These are phyloP conservation scores for Citrus maxima DNA, from an alignment of 345 rosid genomes.

Conservation along the genomic window DNA sequence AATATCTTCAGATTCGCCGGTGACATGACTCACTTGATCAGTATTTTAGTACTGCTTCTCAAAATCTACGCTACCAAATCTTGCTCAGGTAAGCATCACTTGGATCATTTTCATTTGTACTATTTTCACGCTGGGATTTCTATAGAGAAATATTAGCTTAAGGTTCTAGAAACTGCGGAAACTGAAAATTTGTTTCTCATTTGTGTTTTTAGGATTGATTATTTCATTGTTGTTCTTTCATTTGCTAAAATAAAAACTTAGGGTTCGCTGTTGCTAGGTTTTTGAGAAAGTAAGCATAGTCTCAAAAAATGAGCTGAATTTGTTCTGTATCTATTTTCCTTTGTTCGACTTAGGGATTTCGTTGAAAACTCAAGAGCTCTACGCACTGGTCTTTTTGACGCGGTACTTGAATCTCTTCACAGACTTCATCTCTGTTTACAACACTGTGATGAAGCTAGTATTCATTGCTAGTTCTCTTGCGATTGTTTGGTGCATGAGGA, in stretches of 20 bases:
- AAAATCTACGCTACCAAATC: slow-evolving; percentile 96
- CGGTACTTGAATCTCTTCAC: slow-evolving; percentile 89
- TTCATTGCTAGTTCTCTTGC: slow-evolving; percentile 83
- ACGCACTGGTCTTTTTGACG: slow-evolving; percentile 74
- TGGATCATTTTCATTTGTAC: not conserved
- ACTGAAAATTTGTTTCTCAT: not conserved
- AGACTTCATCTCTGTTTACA: slow-evolving; percentile 74
- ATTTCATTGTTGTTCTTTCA: not conserved
- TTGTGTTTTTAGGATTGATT: not conserved
- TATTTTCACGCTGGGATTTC: slow-evolving; percentile 17
- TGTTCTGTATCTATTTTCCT: not conserved
- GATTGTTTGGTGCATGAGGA: slow-evolving; percentile 88
- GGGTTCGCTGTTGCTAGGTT: not conserved
- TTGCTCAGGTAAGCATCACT: slow-evolving; percentile 60
- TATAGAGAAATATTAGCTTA: slow-evolving; percentile 1
- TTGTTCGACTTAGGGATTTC: slow-evolving; percentile 57
- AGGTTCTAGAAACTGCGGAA: not conserved
- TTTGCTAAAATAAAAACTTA: not conserved
- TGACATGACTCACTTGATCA: slow-evolving; percentile 90
- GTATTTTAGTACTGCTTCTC: slow-evolving; percentile 87
- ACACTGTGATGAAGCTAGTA: slow-evolving; percentile 83
- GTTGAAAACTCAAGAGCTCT: slow-evolving; percentile 92
- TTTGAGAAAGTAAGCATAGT: not conserved
- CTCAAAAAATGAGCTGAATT: slow-evolving; percentile 2
- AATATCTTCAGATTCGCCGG: slow-evolving; percentile 94